phyloP scores from a whole-genome alignment of 2,329 filamentous ascomycete genomes.

The Aspergillus tubingensis region DNA sequence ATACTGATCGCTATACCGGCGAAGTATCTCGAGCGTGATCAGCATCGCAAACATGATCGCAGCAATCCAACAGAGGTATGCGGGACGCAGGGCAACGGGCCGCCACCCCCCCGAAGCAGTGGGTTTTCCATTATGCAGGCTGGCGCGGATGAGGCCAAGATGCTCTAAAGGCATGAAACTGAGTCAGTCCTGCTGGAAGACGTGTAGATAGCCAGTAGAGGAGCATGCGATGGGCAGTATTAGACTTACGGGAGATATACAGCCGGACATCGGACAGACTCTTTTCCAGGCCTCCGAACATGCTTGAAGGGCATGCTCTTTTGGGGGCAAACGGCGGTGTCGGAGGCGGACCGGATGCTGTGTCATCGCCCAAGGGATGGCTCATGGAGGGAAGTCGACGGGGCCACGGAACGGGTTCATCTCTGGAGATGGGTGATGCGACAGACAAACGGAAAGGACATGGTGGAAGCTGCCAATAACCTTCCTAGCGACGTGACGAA shows the following conservation, averaged over 20 bases:
- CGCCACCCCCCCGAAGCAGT: constrained; percentile 29
- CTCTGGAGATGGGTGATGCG: constrained; percentile 1
- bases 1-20: constrained; percentile 31
- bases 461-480: constrained; percentile 1
- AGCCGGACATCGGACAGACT: constrained; percentile 19
- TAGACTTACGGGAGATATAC: constrained; percentile 14
- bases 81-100: constrained; percentile 35
- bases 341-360: neutral
- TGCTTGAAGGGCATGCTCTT: constrained; percentile 22
- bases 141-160: constrained; percentile 11
- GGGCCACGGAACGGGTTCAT: constrained; percentile 1
- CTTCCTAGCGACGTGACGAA: neutral
- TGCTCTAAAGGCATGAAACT: constrained; percentile 7
- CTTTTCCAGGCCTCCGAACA: constrained; percentile 18
- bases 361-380: constrained; percentile 5
- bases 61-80: constrained; percentile 28
- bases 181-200: neutral
- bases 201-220: neutral
- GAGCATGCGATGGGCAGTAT: neutral
- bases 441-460: neutral
- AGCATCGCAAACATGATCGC: constrained; percentile 29
- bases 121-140: constrained; percentile 11
- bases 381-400: constrained; percentile 3
- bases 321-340: constrained; percentile 9
- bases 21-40: constrained; percentile 30